Evolutionary conservation across 2,329 filamentous ascomycete genomes (phyloP).

Genomic region (Arthrocladium fulminans): DNA sequence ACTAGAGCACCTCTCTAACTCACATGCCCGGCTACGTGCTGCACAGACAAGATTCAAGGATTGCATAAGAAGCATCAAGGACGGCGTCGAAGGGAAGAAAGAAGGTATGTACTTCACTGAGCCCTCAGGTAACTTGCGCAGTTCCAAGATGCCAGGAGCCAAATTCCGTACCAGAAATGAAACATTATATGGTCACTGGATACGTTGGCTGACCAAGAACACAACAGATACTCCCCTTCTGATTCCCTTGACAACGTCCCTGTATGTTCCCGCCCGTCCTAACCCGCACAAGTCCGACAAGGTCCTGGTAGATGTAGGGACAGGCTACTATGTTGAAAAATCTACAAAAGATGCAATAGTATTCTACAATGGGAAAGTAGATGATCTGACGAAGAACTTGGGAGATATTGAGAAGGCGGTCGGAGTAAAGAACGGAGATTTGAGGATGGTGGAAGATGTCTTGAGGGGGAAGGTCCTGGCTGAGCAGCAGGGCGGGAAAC

Average conservation of each 20-base stretch:
- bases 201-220: background rate
- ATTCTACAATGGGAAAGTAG: slow-evolving; percentile 61
- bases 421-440: slow-evolving; percentile 69
- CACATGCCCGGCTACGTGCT: slow-evolving; percentile 79
- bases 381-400: slow-evolving; percentile 55
- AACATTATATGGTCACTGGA: too few species aligned
- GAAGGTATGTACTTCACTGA: slow-evolving; percentile 12
- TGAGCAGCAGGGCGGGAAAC: slow-evolving; percentile 28
- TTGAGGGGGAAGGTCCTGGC: slow-evolving; percentile 45
- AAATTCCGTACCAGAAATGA: background rate
- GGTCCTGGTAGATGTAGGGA: slow-evolving; percentile 86
- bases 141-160: background rate
- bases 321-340: slow-evolving; percentile 93
- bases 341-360: slow-evolving; percentile 50
- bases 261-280: slow-evolving; percentile 83
- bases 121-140: background rate
- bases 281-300: slow-evolving; percentile 52
- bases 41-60: slow-evolving; percentile 89
- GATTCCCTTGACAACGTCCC: slow-evolving; percentile 87
- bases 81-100: slow-evolving; percentile 38
- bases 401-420: slow-evolving; percentile 61
- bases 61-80: slow-evolving; percentile 68
- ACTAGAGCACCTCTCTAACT: slow-evolving; percentile 84
- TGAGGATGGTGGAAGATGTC: slow-evolving; percentile 79
- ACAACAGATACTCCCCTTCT: slow-evolving; percentile 49